Conservation (phyloP, 2,329 filamentous ascomycete genomes). For the Microcyclosporella mali region DNA sequence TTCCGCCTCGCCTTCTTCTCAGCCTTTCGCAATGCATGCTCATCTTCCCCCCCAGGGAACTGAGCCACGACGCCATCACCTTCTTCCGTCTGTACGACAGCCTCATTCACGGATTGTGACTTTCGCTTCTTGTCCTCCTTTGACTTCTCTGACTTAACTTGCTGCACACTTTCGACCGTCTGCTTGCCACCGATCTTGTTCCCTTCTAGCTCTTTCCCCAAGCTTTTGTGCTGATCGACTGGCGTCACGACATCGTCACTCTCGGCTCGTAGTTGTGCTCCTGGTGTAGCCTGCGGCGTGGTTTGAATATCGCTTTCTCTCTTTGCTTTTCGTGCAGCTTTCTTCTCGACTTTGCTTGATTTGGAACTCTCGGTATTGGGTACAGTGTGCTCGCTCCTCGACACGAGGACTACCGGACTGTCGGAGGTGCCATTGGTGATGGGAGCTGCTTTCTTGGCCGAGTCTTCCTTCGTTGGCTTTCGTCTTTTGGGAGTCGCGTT, state of each 20-base stretch:
- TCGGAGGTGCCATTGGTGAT: constrained; percentile 4
- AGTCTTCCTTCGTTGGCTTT: constrained; percentile 14
- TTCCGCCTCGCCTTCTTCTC: constrained; percentile 21
- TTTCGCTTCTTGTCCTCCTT: constrained; percentile 13
- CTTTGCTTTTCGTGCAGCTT: not conserved
- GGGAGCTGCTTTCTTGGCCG: constrained; percentile 10
- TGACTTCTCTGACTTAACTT: constrained; percentile 8
- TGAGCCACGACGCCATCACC: not conserved
- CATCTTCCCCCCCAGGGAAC: not conserved
- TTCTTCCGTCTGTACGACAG: too few species aligned
- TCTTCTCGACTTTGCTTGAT: not conserved
- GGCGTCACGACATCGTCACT: not conserved
- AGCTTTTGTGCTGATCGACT: not conserved
- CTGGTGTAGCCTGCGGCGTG: not conserved
- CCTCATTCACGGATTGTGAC: not conserved
- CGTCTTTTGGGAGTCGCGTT: constrained; percentile 15
- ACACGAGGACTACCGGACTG: not conserved
- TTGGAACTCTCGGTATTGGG: not conserved
- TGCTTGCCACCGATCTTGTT: not conserved
- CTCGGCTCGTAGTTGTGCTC: not conserved
- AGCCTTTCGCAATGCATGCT: constrained; percentile 9
- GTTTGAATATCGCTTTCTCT: not conserved
- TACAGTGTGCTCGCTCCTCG: constrained; percentile 1
- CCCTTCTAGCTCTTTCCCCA: too few species aligned
- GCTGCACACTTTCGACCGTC: too few species aligned